Evolutionary conservation across 768 basidiomycete genomes (phyloP).

Genomic region (Amylocystis lapponica): DNA sequence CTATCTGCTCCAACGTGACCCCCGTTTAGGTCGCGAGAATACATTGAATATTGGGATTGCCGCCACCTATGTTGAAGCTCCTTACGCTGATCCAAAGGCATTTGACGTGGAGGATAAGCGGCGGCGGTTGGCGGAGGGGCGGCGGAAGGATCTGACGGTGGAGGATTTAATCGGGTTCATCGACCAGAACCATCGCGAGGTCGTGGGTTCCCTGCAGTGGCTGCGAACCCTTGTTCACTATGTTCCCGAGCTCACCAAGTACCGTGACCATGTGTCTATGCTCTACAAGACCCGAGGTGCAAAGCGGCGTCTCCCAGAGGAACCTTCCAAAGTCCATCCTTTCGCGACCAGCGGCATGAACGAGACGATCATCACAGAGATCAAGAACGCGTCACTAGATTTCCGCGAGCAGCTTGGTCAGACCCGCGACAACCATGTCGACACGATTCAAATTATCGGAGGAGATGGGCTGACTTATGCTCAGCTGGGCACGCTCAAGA

Average conservation of each 20-base stretch:
- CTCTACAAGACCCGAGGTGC: slow-evolving; percentile 20
- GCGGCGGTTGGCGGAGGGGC: neutral
- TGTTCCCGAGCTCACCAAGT: slow-evolving; percentile 20
- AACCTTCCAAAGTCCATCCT: slow-evolving; percentile 22
- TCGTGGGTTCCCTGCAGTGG: slow-evolving; percentile 26
- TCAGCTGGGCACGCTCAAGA: slow-evolving; percentile 13
- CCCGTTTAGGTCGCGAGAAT: slow-evolving; percentile 25
- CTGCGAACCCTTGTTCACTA: slow-evolving; percentile 19
- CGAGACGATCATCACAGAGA: slow-evolving; percentile 23
- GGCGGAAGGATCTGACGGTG: slow-evolving; percentile 16
- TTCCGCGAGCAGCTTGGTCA: slow-evolving; percentile 31
- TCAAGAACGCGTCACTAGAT: slow-evolving; percentile 28
- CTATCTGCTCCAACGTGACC: slow-evolving; percentile 21
- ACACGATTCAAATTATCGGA: slow-evolving; percentile 21
- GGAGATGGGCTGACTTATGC: slow-evolving; percentile 35
- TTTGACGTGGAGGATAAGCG: slow-evolving; percentile 19
- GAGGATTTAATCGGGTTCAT: slow-evolving; percentile 19
- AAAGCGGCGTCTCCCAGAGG: slow-evolving; percentile 3
- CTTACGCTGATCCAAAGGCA: slow-evolving; percentile 10
- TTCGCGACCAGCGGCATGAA: slow-evolving; percentile 25
- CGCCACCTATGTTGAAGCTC: slow-evolving; percentile 17
- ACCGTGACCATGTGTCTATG: slow-evolving; percentile 15
- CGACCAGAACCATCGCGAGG: slow-evolving; percentile 21
- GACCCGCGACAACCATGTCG: slow-evolving; percentile 13
- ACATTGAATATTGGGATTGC: slow-evolving; percentile 23